Base-by-base conservation (phyloP, 2,329 filamentous ascomycete species). In the Fusarium acutatum region DNA sequence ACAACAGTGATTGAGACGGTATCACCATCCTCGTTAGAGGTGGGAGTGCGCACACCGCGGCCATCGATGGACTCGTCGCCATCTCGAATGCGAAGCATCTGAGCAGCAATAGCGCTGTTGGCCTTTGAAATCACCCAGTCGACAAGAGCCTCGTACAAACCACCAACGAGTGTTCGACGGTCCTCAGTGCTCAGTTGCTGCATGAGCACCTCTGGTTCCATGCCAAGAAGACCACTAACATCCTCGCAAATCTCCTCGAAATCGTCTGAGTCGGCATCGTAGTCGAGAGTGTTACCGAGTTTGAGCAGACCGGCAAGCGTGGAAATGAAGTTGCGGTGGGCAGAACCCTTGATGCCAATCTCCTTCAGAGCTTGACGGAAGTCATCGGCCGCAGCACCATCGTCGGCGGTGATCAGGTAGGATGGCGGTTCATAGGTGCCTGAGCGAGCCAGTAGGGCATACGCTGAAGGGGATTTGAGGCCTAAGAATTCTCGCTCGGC, bases 71-170 rank as follows among this genome's bases (percentile, higher is more conserved):
- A 93, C 53, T 92, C 91, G 50, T 91, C 91, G 2, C 90, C 89
- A 41, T 92, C 89, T 57, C 88, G 88, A 63, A 91, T 89, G 30
- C 88, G 88, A 26, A 88, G 86, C 81, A 98, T 90, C 75, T 98
- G 94, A 7, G 87, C 86, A 2, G 90, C 87, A 78, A 99, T 97
- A 17, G 95, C 89, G 38, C 92, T 89, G 77, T 99, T 99, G 64
- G 95, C 96, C 80, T 95, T 96, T 64, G 87, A 85, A 69, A 99
- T 92, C 20, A 99, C 93, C 93, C 95, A 98, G 80, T 98, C 96
- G 1, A 99, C 95, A 32, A 98, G 86, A 18, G 95, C 92, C 83
- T 99, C 96, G 79, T 99, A 99, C 22, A 98, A 87, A 6, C 94
- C 95, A 18, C 91, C 92, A 67, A 98, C 93, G 44, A 98, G 85